phyloP scores from a whole-genome alignment of 345 rosid genomes.

The Adansonia digitata region DNA sequence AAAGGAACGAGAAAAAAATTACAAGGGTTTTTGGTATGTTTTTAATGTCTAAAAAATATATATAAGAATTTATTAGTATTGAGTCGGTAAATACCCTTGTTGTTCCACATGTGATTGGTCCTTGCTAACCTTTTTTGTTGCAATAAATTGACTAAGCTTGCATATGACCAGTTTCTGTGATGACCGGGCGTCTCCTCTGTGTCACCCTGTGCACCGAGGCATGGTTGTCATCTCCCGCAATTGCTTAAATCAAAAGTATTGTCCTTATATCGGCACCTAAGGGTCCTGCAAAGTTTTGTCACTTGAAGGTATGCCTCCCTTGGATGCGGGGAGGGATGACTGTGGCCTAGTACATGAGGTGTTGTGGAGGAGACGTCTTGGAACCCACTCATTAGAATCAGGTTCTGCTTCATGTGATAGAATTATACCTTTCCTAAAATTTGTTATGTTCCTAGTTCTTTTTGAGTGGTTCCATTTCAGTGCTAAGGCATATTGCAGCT shows the following conservation, averaged over 20 bases:
- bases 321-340: no score
- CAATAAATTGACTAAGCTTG: not conserved
- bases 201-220: no score
- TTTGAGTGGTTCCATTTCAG: not conserved
- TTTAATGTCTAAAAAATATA: not conserved
- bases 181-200: no score
- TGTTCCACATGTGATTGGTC: not conserved
- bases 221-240: no score
- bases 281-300: no score
- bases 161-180: not conserved
- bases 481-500: constrained; percentile 1
- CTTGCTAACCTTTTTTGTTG: not conserved
- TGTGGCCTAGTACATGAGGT: no score
- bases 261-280: no score
- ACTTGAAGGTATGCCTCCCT: no score
- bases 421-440: not conserved
- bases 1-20: not conserved
- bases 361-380: no score
- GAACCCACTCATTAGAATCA: no score
- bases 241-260: no score
- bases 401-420: not conserved
- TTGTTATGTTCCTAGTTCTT: not conserved
- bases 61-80: not conserved
- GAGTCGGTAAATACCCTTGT: not conserved
- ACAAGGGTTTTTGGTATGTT: not conserved